Base-by-base conservation (phyloP, 331 rosid genomes). In the Saraca asoca region DNA sequence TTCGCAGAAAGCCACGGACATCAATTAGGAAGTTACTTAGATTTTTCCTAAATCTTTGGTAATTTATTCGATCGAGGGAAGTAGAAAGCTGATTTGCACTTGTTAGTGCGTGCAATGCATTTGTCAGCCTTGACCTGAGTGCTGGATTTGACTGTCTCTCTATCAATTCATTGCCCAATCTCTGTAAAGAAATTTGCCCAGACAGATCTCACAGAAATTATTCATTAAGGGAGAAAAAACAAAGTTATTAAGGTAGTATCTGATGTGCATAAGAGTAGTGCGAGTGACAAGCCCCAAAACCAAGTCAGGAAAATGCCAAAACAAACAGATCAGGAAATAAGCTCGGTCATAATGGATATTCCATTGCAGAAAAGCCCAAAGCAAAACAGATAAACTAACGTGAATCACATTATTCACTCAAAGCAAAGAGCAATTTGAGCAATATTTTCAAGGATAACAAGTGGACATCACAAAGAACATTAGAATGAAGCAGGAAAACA, bases 41-140 rank as follows among this genome's bases (percentile, higher is more conserved):
- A 83, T 90, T 93, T 81, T 93, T 93, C 82, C 98, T 80, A 59
- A 93, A 90, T 69, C 89, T 80, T 66, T 93, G 96, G 78, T 77
- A 82, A 60, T 93, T 93, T 49, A 81, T 81, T 19, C 97, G 88
- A 70, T 93, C 98, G 16, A 90, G 88, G 66, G 89, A 82, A 29
- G 89, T 72, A 10, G 91, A 82, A 54, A 90, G 95, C 74, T 93
- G 96, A 69, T 93, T 93, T 20, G 91, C 82, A 50, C 87, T 84
- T 42, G 95, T 90, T 6, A 93, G 87, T 51, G 80, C 12, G 42
- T 88, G 90, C 72, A 93, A 77, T 6, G 98, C 98, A 68, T 85
- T 83, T 56, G 78, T 83, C 69, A 90, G 75, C 76, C 98, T 82
- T n/a, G 90, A 77, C 60, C 49, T 90, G 72, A 93, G 84, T 16